These are phyloP conservation scores for Podospora pseudopauciseta DNA, from an alignment of 495 filamentous ascomycete species.

Conservation along the genomic window DNA sequence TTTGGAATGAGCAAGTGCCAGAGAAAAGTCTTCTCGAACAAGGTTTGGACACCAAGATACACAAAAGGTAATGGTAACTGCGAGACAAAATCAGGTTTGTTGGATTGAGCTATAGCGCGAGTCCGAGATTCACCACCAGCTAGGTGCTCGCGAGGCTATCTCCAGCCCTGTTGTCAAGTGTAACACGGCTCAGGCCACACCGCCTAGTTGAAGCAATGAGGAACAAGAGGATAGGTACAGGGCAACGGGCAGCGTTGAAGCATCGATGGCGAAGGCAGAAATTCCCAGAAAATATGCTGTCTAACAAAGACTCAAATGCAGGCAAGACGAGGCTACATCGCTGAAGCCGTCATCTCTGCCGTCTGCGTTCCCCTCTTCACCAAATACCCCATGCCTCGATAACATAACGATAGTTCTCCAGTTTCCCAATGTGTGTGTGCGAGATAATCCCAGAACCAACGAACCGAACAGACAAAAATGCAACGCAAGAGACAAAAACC, in stretches of 20 bases:
- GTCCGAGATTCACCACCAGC: not conserved
- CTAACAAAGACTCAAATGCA: not conserved
- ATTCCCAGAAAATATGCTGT: not conserved
- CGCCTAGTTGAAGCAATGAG: not conserved
- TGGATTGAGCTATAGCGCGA: not conserved
- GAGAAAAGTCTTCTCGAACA: not conserved
- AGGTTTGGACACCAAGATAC: not conserved
- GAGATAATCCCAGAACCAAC: not conserved
- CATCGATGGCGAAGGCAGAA: not conserved
- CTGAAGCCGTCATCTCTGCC: not conserved
- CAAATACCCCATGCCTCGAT: not conserved
- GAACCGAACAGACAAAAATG: constrained; percentile 5
- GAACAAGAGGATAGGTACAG: not conserved
- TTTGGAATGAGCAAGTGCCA: not conserved
- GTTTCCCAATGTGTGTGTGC: not conserved
- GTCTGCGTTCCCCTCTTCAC: not conserved
- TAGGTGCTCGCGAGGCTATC: not conserved
- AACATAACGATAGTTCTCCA: not conserved
- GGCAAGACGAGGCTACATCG: not conserved
- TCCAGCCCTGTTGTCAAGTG: not conserved
- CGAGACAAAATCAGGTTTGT: not conserved
- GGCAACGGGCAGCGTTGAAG: not conserved
- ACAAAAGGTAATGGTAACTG: not conserved
- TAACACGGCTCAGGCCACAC: not conserved
- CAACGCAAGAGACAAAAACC: not conserved